These are phyloP conservation scores for Ogataea siamensis DNA, from an alignment of 805 yeast genomes.

Conservation along the genomic window DNA sequence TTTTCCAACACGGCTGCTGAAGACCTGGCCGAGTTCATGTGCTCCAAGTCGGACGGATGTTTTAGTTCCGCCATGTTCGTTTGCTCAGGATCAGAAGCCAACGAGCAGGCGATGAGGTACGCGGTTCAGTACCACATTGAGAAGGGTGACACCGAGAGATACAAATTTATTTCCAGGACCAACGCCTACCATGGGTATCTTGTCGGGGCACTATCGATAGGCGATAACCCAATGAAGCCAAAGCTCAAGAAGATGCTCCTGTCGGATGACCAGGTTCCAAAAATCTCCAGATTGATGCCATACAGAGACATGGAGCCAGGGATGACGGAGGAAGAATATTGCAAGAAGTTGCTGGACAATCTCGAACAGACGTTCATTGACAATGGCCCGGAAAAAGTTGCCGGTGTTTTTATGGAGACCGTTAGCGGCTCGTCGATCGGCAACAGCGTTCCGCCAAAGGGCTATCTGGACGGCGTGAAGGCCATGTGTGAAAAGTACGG, in stretches of 20 bases:
- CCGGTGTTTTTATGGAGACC: constrained; percentile 43
- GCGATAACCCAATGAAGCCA: constrained; percentile 35
- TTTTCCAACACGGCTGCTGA: constrained; percentile 40
- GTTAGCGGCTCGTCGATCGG: constrained; percentile 48
- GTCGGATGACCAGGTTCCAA: constrained; percentile 26
- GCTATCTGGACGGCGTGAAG: constrained; percentile 44
- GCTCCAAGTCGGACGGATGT: constrained; percentile 34
- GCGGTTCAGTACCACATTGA: constrained; percentile 48
- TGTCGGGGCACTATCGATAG: constrained; percentile 42
- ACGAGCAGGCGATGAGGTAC: constrained; percentile 72
- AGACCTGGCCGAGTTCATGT: constrained; percentile 40
- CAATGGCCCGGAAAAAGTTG: constrained; percentile 42
- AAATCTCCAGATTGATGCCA: constrained; percentile 33
- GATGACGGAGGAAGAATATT: constrained; percentile 40
- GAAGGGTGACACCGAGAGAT: constrained; percentile 38
- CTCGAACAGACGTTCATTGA: constrained; percentile 40
- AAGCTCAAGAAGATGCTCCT: constrained; percentile 31
- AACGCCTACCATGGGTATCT: constrained; percentile 48
- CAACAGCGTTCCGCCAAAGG: constrained; percentile 42
- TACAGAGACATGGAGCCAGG: constrained; percentile 33
- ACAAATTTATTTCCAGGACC: constrained; percentile 40
- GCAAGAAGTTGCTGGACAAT: constrained; percentile 36
- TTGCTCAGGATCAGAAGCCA: constrained; percentile 75
- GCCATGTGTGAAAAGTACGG: constrained; percentile 50
- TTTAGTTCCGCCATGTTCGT: constrained; percentile 43